Conservation (phyloP, 2,329 filamentous ascomycete species). For the Hypoxylon sp. region DNA sequence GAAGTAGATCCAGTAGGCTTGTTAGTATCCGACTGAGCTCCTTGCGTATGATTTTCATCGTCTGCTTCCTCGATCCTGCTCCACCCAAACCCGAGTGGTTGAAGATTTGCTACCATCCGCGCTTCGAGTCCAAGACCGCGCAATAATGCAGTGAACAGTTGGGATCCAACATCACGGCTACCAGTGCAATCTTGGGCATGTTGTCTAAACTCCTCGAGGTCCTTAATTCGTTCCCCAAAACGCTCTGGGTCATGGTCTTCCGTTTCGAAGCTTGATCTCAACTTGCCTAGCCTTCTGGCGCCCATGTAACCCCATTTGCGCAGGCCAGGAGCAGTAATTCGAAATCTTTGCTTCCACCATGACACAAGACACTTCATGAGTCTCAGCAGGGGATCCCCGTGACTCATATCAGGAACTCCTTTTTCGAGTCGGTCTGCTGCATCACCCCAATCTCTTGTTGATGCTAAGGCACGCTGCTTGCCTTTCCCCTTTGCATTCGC, state of each 20-base stretch:
- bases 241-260: slow-evolving; percentile 71
- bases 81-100: slow-evolving; percentile 91
- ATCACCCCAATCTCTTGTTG: slow-evolving; percentile 77
- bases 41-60: slow-evolving; percentile 59
- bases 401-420: slow-evolving; percentile 81
- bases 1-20: slow-evolving; percentile 42
- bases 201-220: slow-evolving; percentile 76
- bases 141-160: slow-evolving; percentile 89
- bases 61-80: slow-evolving; percentile 86
- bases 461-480: slow-evolving; percentile 54
- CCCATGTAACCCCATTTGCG: slow-evolving; percentile 93
- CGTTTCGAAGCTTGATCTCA: slow-evolving; percentile 78
- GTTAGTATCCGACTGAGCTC: slow-evolving; percentile 34
- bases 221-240: slow-evolving; percentile 83
- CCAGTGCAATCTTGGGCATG: slow-evolving; percentile 80
- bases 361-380: slow-evolving; percentile 82
- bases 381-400: slow-evolving; percentile 83
- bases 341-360: slow-evolving; percentile 92
- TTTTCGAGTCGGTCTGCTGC: slow-evolving; percentile 78
- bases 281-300: slow-evolving; percentile 79
- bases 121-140: slow-evolving; percentile 86
- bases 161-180: slow-evolving; percentile 88
- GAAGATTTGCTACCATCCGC: slow-evolving; percentile 85
- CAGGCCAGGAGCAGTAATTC: slow-evolving; percentile 80
- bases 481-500: slow-evolving; percentile 56